Base-by-base conservation (phyloP, 306 rosid species). In the Begonia peltatifolia region DNA sequence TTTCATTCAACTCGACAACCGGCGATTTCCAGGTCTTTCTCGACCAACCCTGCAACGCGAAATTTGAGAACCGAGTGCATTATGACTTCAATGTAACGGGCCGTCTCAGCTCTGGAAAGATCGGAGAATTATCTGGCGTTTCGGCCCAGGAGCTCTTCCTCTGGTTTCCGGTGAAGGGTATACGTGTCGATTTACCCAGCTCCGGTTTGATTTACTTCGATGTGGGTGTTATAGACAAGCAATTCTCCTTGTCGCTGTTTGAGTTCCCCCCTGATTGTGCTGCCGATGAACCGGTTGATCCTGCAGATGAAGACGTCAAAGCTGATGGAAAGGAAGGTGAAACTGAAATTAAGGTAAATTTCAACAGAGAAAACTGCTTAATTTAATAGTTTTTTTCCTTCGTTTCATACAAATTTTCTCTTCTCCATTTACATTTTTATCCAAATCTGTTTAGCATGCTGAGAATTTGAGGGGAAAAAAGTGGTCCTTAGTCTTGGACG, bases 191-290 rank as follows among this genome's bases (percentile, higher is more conserved):
- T 77, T 73, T 76, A 2, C 82, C 86, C 0, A 73, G 75, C 58
- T 81, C 92, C 1, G 93, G 96, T 1, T 71, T 87, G 14, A 75
- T 87, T 41, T 78, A 87, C 63, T 87, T 87, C 20, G 94, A 87
- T 60, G 94, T 87, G 18, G 94, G 94, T 41, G 94, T 87, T n/a
- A 87, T 87, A 0, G 87, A 84, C 47, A 87, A 87, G 71, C 96
- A 87, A 58, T 87, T 84, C 67, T 79, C 96, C 14, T 23, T 84
- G 30, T 87, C 96, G 0, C 84, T 84, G 11, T 87, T 84, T 36
- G 88, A 84, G 43, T 72, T 68, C 3, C 92, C 93, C 9, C 86
- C 86, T 6, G 82, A 75, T 79, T 87, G 93, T 53, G 67, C 71
- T 23, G 76, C 70, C 2, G 76, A 60, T 41, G 76, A 71, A 15